Percentiles rank a stretch among this genome's conserved stretches.
These are phyloP conservation scores for Recurvomyces mirabilis DNA, from an alignment of 495 filamentous ascomycete genomes.

Conservation along the genomic window DNA sequence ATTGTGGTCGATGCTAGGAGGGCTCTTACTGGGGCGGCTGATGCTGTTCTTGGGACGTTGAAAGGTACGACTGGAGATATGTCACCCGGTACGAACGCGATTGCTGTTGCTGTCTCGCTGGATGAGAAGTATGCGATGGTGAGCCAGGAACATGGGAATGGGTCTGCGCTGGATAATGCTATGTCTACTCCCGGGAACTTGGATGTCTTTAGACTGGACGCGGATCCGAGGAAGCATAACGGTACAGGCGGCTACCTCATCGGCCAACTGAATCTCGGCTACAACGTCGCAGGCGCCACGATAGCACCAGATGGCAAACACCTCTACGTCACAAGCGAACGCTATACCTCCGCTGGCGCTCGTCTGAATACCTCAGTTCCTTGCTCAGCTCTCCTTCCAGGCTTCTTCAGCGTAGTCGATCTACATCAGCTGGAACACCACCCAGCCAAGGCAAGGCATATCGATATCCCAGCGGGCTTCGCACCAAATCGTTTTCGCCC, in stretches of 20 bases:
- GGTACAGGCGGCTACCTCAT: background rate
- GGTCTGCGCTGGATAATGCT: background rate
- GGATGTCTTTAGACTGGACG: background rate
- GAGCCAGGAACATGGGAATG: conserved; percentile 23
- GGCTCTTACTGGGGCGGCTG: too few species aligned
- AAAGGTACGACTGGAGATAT: background rate
- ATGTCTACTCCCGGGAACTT: background rate
- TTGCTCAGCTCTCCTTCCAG: background rate
- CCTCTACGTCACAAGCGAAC: conserved; percentile 23
- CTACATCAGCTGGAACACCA: background rate
- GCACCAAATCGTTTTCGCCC: background rate
- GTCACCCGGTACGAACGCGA: conserved; percentile 17
- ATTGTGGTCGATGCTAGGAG: background rate
- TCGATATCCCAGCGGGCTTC: background rate
- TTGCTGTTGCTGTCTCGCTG: conserved; percentile 19
- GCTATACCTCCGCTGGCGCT: conserved; percentile 5
- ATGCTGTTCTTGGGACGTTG: conserved; percentile 1
- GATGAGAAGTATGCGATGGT: conserved; percentile 24
- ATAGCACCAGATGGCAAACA: conserved; percentile 19
- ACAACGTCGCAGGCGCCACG: conserved; percentile 18
- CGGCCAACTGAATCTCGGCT: background rate
- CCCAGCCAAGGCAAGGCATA: background rate
- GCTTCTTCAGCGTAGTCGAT: conserved; percentile 4
- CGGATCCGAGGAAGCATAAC: too few species aligned
- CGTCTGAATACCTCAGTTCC: background rate